Base-by-base conservation (phyloP, 2,329 filamentous ascomycete genomes). In the Aspergillus hiratsukae region DNA sequence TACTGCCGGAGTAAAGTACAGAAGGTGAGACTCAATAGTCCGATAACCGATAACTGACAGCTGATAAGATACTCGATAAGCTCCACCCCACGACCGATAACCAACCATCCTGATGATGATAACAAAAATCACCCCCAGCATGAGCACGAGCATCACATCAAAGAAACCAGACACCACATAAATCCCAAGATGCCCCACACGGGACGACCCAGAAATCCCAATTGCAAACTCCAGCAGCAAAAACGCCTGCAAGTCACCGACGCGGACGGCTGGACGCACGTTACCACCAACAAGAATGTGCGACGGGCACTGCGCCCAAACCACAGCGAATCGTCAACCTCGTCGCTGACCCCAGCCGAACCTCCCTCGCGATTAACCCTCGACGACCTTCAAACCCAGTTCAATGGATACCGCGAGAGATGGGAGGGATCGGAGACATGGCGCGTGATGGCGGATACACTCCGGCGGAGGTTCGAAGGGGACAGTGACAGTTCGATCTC, bases 211-310 rank as follows among this genome's bases (percentile, higher is more conserved):
- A 71, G 69, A 51, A 66, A 60, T 21, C 43, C 54, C 28, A 19
- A 49, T 45, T 35, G 25, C 54, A 55, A 53, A 48, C 41, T 56
- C 23, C 55, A 28, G n/a, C 49, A 57, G 23, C 58, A 66, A 48
- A 76, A 75, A 61, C 72, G 72, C 40, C 62, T 71, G 46, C 59
- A 74, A 66, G 59, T 76, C 53, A 72, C 69, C 52, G 74, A 74
- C 61, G 55, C 67, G 23, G 66, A 74, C 49, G 75, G 76, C 66
- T 78, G 76, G 76, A 77, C 76, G 25, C 75, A 77, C 60, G 68
- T 78, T 58, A 71, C 72, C 21, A 74, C 65, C 35, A 63, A 54
- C 56, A 59, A 55, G 52, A 68, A 66, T 51, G 68, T 65, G 45
- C 65, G 66, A 49, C 69, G 69, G 35, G 61, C 61, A 37, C 48